Conservation (phyloP, 441 rosid genomes). For the Populus tomentosa region DNA sequence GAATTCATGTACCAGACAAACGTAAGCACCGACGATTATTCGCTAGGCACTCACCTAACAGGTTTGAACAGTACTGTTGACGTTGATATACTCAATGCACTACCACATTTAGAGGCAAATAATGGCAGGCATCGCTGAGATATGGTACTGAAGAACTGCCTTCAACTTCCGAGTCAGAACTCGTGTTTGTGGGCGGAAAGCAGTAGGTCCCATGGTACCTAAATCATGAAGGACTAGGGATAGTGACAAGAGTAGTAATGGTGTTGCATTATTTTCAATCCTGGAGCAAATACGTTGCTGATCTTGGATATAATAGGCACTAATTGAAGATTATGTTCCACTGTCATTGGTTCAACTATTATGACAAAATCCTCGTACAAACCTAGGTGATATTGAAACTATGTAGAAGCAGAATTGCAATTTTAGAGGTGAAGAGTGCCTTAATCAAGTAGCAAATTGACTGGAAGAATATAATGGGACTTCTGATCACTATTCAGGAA, state of each 20-base stretch:
- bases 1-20: neutral
- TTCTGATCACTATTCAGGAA: neutral
- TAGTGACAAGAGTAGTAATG: neutral
- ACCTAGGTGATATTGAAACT: neutral
- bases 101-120: neutral
- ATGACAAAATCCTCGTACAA: neutral
- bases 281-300: neutral
- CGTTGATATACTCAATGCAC: neutral
- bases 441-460: neutral
- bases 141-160: neutral
- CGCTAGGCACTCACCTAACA: neutral
- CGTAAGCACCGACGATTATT: neutral
- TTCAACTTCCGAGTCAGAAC: neutral
- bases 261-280: neutral
- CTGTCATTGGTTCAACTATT: neutral
- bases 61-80: neutral
- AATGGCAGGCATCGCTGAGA: neutral
- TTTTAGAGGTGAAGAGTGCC: neutral
- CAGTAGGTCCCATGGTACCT: neutral
- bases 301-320: neutral
- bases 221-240: neutral
- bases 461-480: neutral
- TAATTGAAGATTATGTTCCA: neutral
- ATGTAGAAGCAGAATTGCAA: neutral
- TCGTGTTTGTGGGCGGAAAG: neutral